A percentile compares a stretch with the other conserved stretches of the same genome.
Evolutionary conservation across 495 filamentous ascomycete genomes (phyloP).

Genomic region (Podospora pseudopauciseta): DNA sequence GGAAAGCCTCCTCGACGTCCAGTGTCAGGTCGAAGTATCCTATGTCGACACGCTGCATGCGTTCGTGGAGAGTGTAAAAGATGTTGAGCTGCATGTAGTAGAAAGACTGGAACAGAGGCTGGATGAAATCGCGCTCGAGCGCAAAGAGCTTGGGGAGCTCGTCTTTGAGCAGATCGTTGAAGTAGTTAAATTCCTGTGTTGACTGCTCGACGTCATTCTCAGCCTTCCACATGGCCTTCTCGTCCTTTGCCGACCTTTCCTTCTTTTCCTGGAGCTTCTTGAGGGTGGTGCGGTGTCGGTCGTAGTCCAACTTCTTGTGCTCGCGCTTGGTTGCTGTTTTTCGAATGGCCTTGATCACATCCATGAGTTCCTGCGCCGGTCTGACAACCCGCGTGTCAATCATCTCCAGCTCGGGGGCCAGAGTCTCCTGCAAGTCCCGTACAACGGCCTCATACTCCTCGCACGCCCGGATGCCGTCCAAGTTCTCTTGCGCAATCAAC

Average conservation of each 20-base stretch:
- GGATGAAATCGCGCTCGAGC: slow-evolving; percentile 95
- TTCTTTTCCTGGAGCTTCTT: slow-evolving; percentile 98
- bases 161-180: slow-evolving; percentile 93
- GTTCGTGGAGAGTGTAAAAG: slow-evolving; percentile 97
- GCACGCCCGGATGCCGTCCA: slow-evolving; percentile 92
- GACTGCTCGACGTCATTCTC: slow-evolving; percentile 88
- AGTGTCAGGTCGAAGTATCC: slow-evolving; percentile 91
- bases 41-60: slow-evolving; percentile 94
- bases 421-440: slow-evolving; percentile 79
- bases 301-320: slow-evolving; percentile 96
- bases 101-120: slow-evolving; percentile 95
- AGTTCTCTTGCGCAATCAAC: slow-evolving; percentile 74
- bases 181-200: slow-evolving; percentile 94
- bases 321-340: slow-evolving; percentile 87
- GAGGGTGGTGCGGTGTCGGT: slow-evolving; percentile 72
- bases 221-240: slow-evolving; percentile 94
- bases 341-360: slow-evolving; percentile 90
- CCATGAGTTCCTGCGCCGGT: slow-evolving; percentile 90
- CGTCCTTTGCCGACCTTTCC: slow-evolving; percentile 92
- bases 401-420: slow-evolving; percentile 94
- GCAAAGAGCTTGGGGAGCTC: slow-evolving; percentile 90
- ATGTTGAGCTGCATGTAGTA: slow-evolving; percentile 99
- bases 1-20: slow-evolving; percentile 87
- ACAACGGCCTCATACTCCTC: slow-evolving; percentile 95
- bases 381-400: slow-evolving; percentile 88